Conservation (phyloP, 345 rosid genomes). For the Raphanus sativus region DNA sequence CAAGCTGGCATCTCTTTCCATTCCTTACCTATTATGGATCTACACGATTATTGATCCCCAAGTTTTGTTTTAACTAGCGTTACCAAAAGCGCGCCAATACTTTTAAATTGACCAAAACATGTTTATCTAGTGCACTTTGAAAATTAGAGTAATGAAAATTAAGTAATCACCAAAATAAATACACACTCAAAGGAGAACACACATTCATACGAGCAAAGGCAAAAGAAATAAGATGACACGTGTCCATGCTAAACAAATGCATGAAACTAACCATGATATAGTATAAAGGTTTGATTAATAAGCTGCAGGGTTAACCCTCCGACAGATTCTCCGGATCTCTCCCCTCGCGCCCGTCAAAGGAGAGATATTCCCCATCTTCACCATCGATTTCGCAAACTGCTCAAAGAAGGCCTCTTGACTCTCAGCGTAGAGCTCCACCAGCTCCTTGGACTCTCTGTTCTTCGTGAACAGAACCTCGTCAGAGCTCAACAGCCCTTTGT, state of each 20-base stretch:
- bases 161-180: background rate
- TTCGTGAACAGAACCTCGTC: constrained; percentile 67
- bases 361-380: constrained; percentile 72
- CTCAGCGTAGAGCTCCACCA: constrained; percentile 59
- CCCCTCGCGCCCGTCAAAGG: constrained; percentile 67
- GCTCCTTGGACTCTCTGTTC: constrained; percentile 49
- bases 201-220: background rate
- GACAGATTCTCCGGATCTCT: constrained; percentile 61
- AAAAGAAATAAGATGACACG: constrained; percentile 5
- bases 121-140: background rate
- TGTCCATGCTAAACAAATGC: constrained; percentile 21
- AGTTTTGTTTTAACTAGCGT: background rate
- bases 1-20: constrained; percentile 69
- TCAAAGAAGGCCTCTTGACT: constrained; percentile 54
- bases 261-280: constrained; percentile 1
- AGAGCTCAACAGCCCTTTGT: constrained; percentile 67
- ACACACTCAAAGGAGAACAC: background rate
- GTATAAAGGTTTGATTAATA: constrained; percentile 15
- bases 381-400: constrained; percentile 75
- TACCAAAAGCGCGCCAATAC: background rate
- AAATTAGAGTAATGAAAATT: background rate
- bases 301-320: constrained; percentile 51
- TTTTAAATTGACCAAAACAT: background rate
- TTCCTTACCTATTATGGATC: constrained; percentile 26
- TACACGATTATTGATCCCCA: constrained; percentile 18